Evolutionary conservation across 441 rosid genomes (phyloP).

Genomic region (Eruca vesicaria): DNA sequence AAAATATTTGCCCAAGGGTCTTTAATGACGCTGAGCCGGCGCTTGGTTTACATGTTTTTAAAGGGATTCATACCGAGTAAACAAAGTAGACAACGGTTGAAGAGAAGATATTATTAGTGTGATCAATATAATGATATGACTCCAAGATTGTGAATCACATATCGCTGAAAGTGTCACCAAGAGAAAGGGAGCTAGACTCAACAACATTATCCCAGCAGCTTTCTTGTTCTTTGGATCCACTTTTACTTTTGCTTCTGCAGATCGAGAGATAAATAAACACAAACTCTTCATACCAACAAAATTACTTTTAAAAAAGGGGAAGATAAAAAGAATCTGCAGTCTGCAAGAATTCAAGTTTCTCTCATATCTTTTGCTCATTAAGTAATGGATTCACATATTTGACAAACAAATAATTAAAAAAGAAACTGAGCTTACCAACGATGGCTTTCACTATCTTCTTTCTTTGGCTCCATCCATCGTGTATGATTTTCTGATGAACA

Average conservation of each 20-base stretch:
- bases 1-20: too few species aligned
- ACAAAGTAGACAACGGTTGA: slow-evolving; percentile 19
- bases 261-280: not conserved
- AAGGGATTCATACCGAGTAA: slow-evolving; percentile 21
- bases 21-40: too few species aligned
- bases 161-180: slow-evolving; percentile 22
- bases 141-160: slow-evolving; percentile 8
- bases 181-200: slow-evolving; percentile 19
- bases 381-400: too few species aligned
- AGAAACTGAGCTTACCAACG: slow-evolving; percentile 22
- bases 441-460: slow-evolving; percentile 12
- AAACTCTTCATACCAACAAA: not conserved
- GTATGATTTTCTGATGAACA: not conserved
- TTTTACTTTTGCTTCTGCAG: slow-evolving; percentile 15
- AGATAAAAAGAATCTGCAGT: not conserved
- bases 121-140: slow-evolving; percentile 2
- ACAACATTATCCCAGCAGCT: slow-evolving; percentile 22
- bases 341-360: too few species aligned
- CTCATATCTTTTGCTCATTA: too few species aligned
- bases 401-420: too few species aligned
- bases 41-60: not conserved
- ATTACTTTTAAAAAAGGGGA: not conserved
- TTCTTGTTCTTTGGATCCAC: slow-evolving; percentile 23
- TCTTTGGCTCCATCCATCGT: not conserved
- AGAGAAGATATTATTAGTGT: slow-evolving; percentile 7